phyloP scores from a whole-genome alignment of 2,329 filamentous ascomycete species.

The Apiospora rasikravindrae region DNA sequence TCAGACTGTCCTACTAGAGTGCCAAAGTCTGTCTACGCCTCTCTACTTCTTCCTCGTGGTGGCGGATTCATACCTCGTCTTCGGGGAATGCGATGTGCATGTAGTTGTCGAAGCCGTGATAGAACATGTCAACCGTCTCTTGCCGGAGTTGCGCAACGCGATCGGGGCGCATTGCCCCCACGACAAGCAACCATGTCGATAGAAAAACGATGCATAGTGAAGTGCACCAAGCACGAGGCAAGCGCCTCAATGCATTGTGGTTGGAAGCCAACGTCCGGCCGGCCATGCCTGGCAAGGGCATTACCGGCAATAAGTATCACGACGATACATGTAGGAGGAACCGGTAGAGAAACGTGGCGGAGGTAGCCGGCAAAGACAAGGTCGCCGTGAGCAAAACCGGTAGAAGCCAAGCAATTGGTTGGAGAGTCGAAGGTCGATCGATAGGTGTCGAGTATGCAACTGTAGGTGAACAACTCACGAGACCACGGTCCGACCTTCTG shows the following conservation, averaged over 20 bases:
- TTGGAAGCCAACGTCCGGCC: constrained; percentile 36
- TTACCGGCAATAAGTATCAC: constrained; percentile 42
- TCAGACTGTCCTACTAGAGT: neutral
- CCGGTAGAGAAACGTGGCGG: neutral
- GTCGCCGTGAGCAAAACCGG: neutral
- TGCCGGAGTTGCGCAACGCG: constrained; percentile 61
- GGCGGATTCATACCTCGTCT: constrained; percentile 68
- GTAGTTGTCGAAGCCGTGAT: constrained; percentile 96
- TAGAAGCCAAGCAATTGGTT: neutral
- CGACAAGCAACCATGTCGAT: constrained; percentile 45
- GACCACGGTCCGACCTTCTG: neutral
- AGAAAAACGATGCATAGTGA: constrained; percentile 36
- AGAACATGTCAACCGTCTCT: constrained; percentile 82
- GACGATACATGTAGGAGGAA: constrained; percentile 41
- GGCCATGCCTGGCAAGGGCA: constrained; percentile 46
- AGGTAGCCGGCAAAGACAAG: neutral
- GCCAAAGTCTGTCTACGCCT: neutral
- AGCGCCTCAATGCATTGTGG: constrained; percentile 27
- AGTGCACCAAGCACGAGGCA: constrained; percentile 31
- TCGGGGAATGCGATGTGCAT: constrained; percentile 94
- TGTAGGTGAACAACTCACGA: constrained; percentile 10
- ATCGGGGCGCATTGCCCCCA: constrained; percentile 59
- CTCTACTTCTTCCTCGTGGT: neutral
- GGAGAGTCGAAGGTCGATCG: neutral
- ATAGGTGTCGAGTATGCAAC: neutral